These are phyloP conservation scores for Stagonosporopsis chrysanthemi DNA, from an alignment of 2,329 filamentous ascomycete species.

Conservation along the genomic window DNA sequence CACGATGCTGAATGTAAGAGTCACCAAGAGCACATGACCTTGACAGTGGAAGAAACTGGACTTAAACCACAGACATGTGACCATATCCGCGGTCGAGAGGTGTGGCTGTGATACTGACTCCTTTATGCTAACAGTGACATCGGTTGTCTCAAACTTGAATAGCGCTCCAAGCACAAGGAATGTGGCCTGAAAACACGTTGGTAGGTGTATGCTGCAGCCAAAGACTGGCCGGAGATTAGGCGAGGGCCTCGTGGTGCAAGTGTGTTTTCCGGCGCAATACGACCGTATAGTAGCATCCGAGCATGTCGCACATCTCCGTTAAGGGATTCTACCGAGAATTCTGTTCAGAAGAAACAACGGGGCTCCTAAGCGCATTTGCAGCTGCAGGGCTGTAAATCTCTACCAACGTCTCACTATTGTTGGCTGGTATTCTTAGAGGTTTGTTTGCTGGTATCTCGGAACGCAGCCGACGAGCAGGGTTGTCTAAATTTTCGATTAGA, in stretches of 20 bases:
- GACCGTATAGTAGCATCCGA: constrained; percentile 15
- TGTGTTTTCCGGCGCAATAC: constrained; percentile 9
- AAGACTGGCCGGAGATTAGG: constrained; percentile 9
- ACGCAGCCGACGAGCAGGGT: constrained; percentile 35
- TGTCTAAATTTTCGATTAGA: constrained; percentile 21
- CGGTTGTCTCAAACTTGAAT: constrained; percentile 1
- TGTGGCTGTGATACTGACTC: constrained; percentile 29
- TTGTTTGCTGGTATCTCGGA: constrained; percentile 26
- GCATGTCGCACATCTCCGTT: constrained; percentile 18
- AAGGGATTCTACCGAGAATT: constrained; percentile 7
- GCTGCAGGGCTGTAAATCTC: constrained; percentile 16
- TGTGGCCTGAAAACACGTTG: constrained; percentile 9
- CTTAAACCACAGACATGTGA: constrained; percentile 33
- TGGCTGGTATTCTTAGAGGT: constrained; percentile 32
- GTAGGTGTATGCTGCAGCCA: constrained; percentile 1
- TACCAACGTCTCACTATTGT: constrained; percentile 19
- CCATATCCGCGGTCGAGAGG: constrained; percentile 14
- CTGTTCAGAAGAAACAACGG: background rate
- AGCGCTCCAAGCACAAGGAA: background rate
- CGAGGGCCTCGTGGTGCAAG: constrained; percentile 13
- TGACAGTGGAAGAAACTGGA: constrained; percentile 10
- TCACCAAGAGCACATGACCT: constrained; percentile 7
- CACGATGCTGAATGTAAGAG: constrained; percentile 26
- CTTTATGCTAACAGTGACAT: constrained; percentile 3
- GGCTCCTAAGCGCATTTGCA: constrained; percentile 6